Base-by-base conservation (phyloP, 805 yeast genomes). In the Clavispora vitiphila region DNA sequence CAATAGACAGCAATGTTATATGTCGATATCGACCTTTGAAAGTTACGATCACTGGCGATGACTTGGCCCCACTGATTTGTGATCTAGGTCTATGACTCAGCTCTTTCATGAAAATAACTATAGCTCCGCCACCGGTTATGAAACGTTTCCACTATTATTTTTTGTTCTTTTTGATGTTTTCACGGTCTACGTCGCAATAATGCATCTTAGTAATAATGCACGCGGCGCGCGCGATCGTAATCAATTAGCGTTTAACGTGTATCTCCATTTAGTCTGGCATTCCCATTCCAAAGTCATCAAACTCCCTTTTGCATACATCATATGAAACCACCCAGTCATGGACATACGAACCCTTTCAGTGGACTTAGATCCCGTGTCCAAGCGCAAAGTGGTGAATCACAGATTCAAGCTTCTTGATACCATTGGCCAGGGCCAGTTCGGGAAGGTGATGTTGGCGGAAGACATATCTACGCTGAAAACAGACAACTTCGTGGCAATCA, bases 381-480 rank as follows among this genome's bases (percentile, higher is more conserved):
- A 59, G 38, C 57, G 60, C 25, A 67, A 64, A 48, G 50, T 67
- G 35, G 64, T 69, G 44, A 69, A 69, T 15, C 43, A 31, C 19
- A 46, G 57, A 36, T 68, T 60, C 47, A 54, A 58, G 40, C 60
- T 69, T 8, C 49, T 66, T 11, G 58, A 53, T 31, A 68, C 63
- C 42, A 62, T 69, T 18, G 75, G 75, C 8, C 66, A 67, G 47
- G 75, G 75, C 36, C 74, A 65, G 46, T 68, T 50, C 39, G 75
- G 75, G 3, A 69, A 69, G 48, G 75, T 69, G 20, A 49, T 69
- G n/a, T 48, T 67, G 25, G 66, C 66, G 8, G 59, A 64, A 40
- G 55, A 49, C 34, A 25, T 50, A 15, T 14, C 23, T 14, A 40
- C 34, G 30, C 34, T 8, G 8, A n/a, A 23, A 3, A 29, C 41